Base-by-base conservation (phyloP, 345 rosid genomes). In the Lepidium sativum region DNA sequence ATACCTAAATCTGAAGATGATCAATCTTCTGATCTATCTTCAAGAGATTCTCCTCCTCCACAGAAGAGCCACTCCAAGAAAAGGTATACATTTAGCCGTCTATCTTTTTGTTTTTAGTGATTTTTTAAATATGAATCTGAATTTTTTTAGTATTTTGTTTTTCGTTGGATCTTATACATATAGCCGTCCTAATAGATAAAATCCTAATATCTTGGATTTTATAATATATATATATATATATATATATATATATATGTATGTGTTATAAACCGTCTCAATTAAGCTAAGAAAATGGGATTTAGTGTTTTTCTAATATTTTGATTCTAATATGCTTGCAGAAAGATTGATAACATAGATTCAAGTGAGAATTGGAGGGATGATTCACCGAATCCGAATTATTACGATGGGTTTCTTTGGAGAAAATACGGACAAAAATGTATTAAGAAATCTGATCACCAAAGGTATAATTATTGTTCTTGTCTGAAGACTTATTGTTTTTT, bases 341-440 rank as follows among this genome's bases (percentile, higher is more conserved):
- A 71, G 25, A 48, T 64, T 6, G 39, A 23, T 9, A 56, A 4
- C 23, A 49, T 39, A 48, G 23, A 48, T 39, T 16, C 54, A 55
- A 63, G 37, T 49, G 63, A 57, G 25, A 56, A 31, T 13, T 64
- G 75, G 75, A 63, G 54, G n/a, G 65, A 71, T 18, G 70, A 71
- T 55, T 71, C 75, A 64, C 70, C 75, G 4, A 14, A 31, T 71
- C 75, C 75, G 12, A 50, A 48, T 27, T 33, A 64, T 54, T 49
- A 56, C 18, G 75, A 71, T 18, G 70, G 70, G 9, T 71, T 47
- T 71, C 23, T 21, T 32, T 71, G 75, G 75, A 64, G 75, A 16
- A 71, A 71, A 56, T 71, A 71, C 31, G 75, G 75, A 8, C 60
- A 71, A 41, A 71, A 71, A 25, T 15, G 27, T 21, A 71, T 71